A percentile compares a stretch with the other conserved stretches of the same genome.
phyloP scores from a whole-genome alignment of 2,329 filamentous ascomycete species.

The Botrytis hyacinthi region DNA sequence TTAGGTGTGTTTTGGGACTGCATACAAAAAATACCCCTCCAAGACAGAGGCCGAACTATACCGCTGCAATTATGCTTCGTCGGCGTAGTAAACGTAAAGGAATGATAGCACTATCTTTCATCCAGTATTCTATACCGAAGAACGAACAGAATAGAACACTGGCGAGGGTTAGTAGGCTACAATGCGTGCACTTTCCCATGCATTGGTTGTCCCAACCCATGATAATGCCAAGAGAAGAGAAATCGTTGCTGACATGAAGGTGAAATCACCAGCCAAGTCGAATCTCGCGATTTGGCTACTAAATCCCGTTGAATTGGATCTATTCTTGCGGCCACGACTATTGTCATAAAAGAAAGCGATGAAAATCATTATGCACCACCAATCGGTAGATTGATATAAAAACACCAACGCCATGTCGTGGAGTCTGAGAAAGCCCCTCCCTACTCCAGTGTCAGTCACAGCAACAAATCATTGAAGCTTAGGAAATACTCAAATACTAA shows the following conservation, averaged over 20 bases:
- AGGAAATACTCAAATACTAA: background rate
- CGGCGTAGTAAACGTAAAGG: background rate
- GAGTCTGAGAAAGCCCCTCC: background rate
- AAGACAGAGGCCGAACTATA: background rate
- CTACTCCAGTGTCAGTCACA: background rate
- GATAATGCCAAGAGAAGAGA: slow-evolving; percentile 39
- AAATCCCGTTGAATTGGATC: background rate
- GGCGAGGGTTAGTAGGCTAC: slow-evolving; percentile 32
- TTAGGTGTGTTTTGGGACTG: background rate
- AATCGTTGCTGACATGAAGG: slow-evolving; percentile 2
- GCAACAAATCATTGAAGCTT: background rate
- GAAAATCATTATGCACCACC: background rate
- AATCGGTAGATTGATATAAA: background rate
- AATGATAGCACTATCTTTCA: background rate
- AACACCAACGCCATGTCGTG: background rate
- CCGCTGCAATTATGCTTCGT: background rate
- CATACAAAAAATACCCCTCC: background rate
- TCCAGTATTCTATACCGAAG: background rate
- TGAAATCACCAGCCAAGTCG: background rate
- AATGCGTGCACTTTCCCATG: slow-evolving; percentile 30
- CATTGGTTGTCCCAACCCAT: slow-evolving; percentile 41
- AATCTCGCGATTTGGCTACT: background rate
- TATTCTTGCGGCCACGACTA: background rate
- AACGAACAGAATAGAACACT: background rate
- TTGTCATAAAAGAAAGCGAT: background rate